A percentile compares a stretch with the other conserved stretches of the same genome.
Evolutionary conservation across 2,329 filamentous ascomycete genomes (phyloP).

Genomic region (Pleoardoris graminearum): DNA sequence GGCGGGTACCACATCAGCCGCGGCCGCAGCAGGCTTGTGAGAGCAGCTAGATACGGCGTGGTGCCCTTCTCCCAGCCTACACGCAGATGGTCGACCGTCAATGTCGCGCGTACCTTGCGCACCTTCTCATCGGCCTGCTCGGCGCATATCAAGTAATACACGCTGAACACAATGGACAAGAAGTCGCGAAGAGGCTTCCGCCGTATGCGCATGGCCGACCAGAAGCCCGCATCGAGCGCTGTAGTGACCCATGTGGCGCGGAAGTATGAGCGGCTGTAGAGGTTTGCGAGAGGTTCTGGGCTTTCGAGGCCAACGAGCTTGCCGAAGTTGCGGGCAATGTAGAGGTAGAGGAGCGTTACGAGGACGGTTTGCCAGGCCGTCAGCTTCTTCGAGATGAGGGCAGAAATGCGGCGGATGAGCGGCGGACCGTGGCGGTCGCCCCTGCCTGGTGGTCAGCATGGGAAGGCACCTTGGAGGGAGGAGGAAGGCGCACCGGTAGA

Average conservation of each 20-base stretch:
- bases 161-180: slow-evolving; percentile 78
- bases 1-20: slow-evolving; percentile 80
- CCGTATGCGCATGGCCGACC: slow-evolving; percentile 94
- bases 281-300: slow-evolving; percentile 89
- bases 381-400: slow-evolving; percentile 68
- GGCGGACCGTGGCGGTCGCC: slow-evolving; percentile 90
- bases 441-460: slow-evolving; percentile 52
- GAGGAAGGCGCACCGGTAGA: slow-evolving; percentile 64
- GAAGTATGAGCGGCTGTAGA: slow-evolving; percentile 92
- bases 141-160: slow-evolving; percentile 90
- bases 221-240: slow-evolving; percentile 93
- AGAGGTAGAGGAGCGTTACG: slow-evolving; percentile 86
- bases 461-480: not conserved
- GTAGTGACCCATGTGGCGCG: slow-evolving; percentile 96
- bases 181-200: slow-evolving; percentile 80
- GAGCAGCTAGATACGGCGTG: slow-evolving; percentile 77
- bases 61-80: slow-evolving; percentile 95
- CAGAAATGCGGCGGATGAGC: slow-evolving; percentile 69
- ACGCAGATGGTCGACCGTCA: slow-evolving; percentile 89
- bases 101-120: slow-evolving; percentile 78
- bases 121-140: slow-evolving; percentile 97
- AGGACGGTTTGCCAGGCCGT: slow-evolving; percentile 90
- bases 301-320: slow-evolving; percentile 88
- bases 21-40: slow-evolving; percentile 75
- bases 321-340: slow-evolving; percentile 89